These are phyloP conservation scores for Tympanopsis confertula DNA, from an alignment of 2,329 filamentous ascomycete species.

Conservation along the genomic window DNA sequence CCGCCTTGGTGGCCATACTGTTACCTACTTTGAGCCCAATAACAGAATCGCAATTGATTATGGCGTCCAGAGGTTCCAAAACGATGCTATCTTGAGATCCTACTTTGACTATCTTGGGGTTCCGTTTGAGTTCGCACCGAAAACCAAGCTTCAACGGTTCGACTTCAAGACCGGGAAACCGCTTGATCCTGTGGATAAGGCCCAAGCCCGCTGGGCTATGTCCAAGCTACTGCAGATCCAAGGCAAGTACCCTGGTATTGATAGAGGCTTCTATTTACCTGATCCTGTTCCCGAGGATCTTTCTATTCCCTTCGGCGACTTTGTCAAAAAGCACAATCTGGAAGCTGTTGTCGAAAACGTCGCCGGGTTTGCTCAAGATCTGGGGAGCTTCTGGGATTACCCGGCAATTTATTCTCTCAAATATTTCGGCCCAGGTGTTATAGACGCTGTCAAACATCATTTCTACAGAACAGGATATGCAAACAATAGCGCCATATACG, in stretches of 20 bases:
- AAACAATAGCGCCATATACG: conserved; percentile 26
- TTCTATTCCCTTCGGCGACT: conserved; percentile 31
- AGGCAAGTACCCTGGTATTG: conserved; percentile 22
- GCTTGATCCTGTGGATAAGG: not conserved
- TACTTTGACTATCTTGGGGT: conserved; percentile 33
- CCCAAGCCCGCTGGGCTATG: not conserved
- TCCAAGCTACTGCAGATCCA: not conserved
- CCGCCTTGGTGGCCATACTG: conserved; percentile 32
- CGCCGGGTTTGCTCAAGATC: conserved; percentile 26
- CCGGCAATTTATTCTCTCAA: conserved; percentile 34
- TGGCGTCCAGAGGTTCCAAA: conserved; percentile 25
- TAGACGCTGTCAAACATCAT: conserved; percentile 15
- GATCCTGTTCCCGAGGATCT: conserved; percentile 30
- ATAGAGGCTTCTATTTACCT: conserved; percentile 29
- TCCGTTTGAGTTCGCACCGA: conserved; percentile 13
- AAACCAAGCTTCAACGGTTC: not conserved
- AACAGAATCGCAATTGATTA: conserved; percentile 19
- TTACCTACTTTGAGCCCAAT: conserved; percentile 27
- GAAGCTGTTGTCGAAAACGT: conserved; percentile 25
- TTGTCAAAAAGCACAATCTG: conserved; percentile 33
- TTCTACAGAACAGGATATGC: conserved; percentile 17
- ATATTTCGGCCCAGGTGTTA: conserved; percentile 21
- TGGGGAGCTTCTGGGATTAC: conserved; percentile 26
- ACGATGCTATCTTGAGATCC: conserved; percentile 22
- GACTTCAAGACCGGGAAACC: not conserved